Evolutionary conservation across 345 rosid species (phyloP).

Genomic region (Citrus reticulata): DNA sequence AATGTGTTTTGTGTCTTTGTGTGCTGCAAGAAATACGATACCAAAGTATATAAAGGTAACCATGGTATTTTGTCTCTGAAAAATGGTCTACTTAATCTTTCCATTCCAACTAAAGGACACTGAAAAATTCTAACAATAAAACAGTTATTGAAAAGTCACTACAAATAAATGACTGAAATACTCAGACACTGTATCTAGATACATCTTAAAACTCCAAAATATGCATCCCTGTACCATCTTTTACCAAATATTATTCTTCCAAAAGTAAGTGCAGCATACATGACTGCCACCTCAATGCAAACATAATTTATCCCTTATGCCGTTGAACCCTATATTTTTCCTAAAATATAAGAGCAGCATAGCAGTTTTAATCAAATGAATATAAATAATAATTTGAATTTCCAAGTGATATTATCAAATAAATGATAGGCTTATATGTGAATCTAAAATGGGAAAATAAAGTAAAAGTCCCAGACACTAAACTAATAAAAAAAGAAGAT

Average conservation of each 20-base stretch:
- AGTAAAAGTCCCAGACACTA: background rate
- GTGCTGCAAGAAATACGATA: background rate
- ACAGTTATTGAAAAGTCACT: background rate
- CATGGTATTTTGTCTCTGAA: background rate
- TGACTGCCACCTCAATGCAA: too few relatives aligned
- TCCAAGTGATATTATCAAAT: background rate
- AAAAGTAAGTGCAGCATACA: too few relatives aligned
- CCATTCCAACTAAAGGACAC: background rate
- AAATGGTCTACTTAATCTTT: background rate
- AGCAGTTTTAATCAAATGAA: background rate
- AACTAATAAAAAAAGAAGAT: background rate
- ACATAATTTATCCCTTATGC: too few relatives aligned
- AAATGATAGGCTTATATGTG: background rate
- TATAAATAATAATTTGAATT: background rate
- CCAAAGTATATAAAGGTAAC: background rate
- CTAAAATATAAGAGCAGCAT: background rate
- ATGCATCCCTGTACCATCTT: background rate
- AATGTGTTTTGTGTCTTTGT: background rate
- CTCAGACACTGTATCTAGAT: background rate
- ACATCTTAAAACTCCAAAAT: background rate
- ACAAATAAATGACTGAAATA: background rate
- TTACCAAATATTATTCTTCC: too few relatives aligned
- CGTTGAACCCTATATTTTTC: background rate
- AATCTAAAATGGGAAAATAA: background rate
- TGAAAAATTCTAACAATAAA: background rate